These are phyloP conservation scores for Phanerochaete sordida DNA, from an alignment of 768 basidiomycete species.

Conservation along the genomic window DNA sequence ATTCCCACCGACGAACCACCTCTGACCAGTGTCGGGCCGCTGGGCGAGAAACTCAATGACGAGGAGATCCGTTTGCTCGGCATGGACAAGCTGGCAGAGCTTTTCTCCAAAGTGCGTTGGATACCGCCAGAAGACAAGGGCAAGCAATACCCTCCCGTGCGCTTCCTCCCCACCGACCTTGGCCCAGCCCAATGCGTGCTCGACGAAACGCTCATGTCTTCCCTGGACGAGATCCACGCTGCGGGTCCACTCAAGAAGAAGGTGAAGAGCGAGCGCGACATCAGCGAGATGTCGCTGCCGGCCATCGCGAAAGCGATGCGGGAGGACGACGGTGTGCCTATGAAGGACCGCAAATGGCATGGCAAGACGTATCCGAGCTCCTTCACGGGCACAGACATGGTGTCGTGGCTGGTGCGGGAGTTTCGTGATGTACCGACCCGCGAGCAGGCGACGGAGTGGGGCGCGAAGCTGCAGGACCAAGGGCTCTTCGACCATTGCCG, in stretches of 20 bases:
- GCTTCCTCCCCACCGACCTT: conserved; percentile 82
- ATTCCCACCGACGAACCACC: conserved; percentile 81
- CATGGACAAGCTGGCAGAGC: conserved; percentile 87
- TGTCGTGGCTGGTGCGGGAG: conserved; percentile 89
- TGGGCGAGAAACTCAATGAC: conserved; percentile 75
- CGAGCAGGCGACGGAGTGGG: conserved; percentile 79
- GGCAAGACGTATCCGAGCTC: conserved; percentile 67
- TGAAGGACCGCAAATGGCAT: conserved; percentile 87
- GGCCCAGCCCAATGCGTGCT: conserved; percentile 76
- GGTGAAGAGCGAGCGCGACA: conserved; percentile 72
- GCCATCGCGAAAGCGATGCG: conserved; percentile 81
- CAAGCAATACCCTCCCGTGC: conserved; percentile 53
- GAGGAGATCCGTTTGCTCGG: conserved; percentile 88
- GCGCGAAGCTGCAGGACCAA: conserved; percentile 68
- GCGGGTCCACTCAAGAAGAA: conserved; percentile 75
- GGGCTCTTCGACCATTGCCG: conserved; percentile 85
- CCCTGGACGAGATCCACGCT: conserved; percentile 78
- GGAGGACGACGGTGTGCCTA: conserved; percentile 78
- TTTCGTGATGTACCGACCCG: conserved; percentile 85
- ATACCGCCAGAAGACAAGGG: conserved; percentile 55
- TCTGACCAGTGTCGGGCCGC: conserved; percentile 47
- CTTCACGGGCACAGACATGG: conserved; percentile 87
- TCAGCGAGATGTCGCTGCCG: conserved; percentile 58
- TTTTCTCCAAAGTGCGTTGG: conserved; percentile 85
- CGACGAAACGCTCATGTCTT: conserved; percentile 75